Evolutionary conservation across 768 basidiomycete species (phyloP), one percentile per base, ranked within the genome.

Genomic region (Tricholoma furcatifolium): DNA sequence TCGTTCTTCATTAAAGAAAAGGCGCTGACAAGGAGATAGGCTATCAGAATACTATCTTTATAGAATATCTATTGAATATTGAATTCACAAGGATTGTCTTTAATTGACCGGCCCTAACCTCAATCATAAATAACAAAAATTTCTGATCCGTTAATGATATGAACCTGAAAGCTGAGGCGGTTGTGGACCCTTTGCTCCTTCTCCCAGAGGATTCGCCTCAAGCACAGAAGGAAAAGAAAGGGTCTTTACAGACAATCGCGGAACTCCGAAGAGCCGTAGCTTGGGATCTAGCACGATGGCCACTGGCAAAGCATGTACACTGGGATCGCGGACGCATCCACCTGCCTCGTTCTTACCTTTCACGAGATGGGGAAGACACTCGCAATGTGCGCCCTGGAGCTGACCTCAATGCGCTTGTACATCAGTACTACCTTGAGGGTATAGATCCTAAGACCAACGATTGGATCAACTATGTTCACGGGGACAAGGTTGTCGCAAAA

Each of bases 261-360:
- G 69, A 65, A 14, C 49, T 56, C 39, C 62, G 67, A 7, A 65
- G 71, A 43, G 74, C 72, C 12, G 60, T 60, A 17, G 73, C 74
- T 7, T 76, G 73, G 74, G 62, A 65, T 43, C 60, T 76, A 9
- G 68, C 70, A 43, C 66, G 70, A 42, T 74, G 72, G 73, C 74
- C 76, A 7, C 61, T 68, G 20, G 68, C 70, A 23, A 73, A 71
- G 53, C 59, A 65, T 35, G 36, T 68, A 17, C 59, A 68, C 17
- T 63, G 64, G 18, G 50, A 61, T 40, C 63, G 65, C 31, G 65
- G 67, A 34, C 65, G 65, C 38, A 63, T 76, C 35, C 70, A 74
- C 54, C 67, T 76, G 15, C 74, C 75, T 1, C 68, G 72, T 31
- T 68, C 71, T 9, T 76, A 75, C 57, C 65, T 70, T 39, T 65